Percentiles rank a stretch among this genome's conserved stretches.
phyloP scores from a whole-genome alignment of 176 grass and related monocot genomes.

The Poa pratensis region DNA sequence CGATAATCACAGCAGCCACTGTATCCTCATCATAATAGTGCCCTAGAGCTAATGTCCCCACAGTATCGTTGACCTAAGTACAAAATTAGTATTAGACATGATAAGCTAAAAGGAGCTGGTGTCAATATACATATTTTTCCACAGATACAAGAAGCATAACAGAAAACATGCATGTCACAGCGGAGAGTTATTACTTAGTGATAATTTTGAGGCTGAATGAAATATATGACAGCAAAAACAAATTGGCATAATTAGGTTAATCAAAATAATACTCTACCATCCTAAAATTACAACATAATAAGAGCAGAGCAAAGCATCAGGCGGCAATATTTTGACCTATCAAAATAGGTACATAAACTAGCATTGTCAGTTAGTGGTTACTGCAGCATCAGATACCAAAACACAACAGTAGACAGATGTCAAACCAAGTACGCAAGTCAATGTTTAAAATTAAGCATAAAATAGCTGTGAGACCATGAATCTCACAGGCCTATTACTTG shows the following conservation, averaged over 20 bases:
- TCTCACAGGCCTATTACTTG: background rate
- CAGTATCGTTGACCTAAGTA: slow-evolving; percentile 91
- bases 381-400: background rate
- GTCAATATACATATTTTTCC: background rate
- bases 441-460: background rate
- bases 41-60: slow-evolving; percentile 91
- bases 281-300: background rate
- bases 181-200: background rate
- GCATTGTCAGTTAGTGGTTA: background rate
- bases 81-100: slow-evolving; percentile 8
- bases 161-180: background rate
- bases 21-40: slow-evolving; percentile 88
- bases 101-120: slow-evolving; percentile 7
- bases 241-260: background rate
- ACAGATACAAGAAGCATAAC: slow-evolving; percentile 33
- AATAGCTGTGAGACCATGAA: background rate
- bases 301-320: background rate
- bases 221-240: background rate
- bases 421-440: background rate
- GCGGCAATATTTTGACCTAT: background rate
- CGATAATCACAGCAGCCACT: slow-evolving; percentile 89
- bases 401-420: background rate
- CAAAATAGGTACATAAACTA: background rate
- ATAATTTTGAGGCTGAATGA: background rate
- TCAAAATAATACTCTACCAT: background rate